A percentile compares a stretch with the other conserved stretches of the same genome.
phyloP scores from a whole-genome alignment of 164 flowering plant species.

The Piper betle region DNA sequence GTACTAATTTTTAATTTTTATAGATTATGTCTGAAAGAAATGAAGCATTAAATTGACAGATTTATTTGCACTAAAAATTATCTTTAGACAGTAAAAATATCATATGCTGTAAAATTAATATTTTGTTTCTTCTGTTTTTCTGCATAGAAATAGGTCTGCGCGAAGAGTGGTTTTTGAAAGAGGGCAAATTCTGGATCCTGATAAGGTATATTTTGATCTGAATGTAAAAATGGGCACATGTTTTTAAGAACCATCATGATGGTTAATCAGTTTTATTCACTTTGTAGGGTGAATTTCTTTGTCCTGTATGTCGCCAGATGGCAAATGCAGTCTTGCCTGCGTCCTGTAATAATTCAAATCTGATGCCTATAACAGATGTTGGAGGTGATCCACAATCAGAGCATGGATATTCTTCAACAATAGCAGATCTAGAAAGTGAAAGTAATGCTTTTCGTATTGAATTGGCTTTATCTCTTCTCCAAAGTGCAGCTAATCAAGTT shows the following conservation, averaged over 20 bases:
- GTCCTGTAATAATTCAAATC: slow-evolving; percentile 19
- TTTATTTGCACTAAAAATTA: no score
- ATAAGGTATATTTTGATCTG: slow-evolving; percentile 35
- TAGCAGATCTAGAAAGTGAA: slow-evolving; percentile 7
- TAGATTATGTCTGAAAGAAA: no score
- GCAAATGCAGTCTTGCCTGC: slow-evolving; percentile 78
- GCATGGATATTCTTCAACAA: slow-evolving; percentile 11
- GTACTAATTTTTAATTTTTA: no score
- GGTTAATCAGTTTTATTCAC: not conserved
- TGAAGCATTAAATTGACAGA: no score
- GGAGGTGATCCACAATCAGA: slow-evolving; percentile 9
- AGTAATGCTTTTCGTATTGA: slow-evolving; percentile 20
- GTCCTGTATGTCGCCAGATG: slow-evolving; percentile 89
- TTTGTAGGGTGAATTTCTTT: slow-evolving; percentile 76
- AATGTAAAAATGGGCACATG: not conserved
- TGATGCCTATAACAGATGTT: slow-evolving; percentile 9
- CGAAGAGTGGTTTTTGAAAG: slow-evolving; percentile 84
- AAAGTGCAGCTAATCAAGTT: slow-evolving; percentile 36
- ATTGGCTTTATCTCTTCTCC: slow-evolving; percentile 46
- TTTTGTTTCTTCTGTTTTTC: not conserved
- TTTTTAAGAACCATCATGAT: not conserved
- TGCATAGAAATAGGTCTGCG: slow-evolving; percentile 26
- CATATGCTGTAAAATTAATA: no score
- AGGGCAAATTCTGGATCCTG: slow-evolving; percentile 78
- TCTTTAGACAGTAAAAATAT: no score